These are phyloP conservation scores for Barnettozyma sucrosica DNA, from an alignment of 805 yeast genomes.

Conservation along the genomic window DNA sequence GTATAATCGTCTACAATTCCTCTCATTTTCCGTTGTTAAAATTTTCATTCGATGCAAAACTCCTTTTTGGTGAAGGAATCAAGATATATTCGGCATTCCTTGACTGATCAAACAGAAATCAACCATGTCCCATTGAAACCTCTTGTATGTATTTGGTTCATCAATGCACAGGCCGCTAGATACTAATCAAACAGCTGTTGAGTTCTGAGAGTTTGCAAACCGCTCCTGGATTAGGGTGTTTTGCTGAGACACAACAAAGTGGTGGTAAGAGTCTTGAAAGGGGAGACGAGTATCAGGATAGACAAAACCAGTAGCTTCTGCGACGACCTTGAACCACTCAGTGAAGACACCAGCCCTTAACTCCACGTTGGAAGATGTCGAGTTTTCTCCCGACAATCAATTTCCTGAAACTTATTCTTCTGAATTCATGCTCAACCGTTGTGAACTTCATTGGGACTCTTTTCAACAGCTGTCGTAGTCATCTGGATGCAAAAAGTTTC, in stretches of 20 bases:
- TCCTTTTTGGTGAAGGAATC: conserved; percentile 36
- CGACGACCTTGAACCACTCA: conserved; percentile 13
- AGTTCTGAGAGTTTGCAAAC: conserved; percentile 45
- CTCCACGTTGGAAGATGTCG: conserved; percentile 46
- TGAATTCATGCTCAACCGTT: conserved; percentile 38
- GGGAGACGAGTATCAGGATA: conserved; percentile 51
- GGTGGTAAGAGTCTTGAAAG: conserved; percentile 46
- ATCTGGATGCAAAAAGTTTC: conserved; percentile 47
- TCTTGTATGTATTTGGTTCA: conserved; percentile 43
- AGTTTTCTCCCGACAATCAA: conserved; percentile 43
- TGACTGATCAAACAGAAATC: conserved; percentile 46
- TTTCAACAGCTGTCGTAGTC: conserved; percentile 45
- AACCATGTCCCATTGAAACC: conserved; percentile 41
- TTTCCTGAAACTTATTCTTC: conserved; percentile 45
- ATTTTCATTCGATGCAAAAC: conserved; percentile 20
- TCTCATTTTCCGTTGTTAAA: neutral
- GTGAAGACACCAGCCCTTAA: conserved; percentile 50
- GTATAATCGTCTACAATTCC: neutral
- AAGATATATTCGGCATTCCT: conserved; percentile 37
- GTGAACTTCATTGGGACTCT: conserved; percentile 32
- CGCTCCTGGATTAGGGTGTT: conserved; percentile 50
- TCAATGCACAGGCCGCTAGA: conserved; percentile 41
- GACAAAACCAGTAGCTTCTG: conserved; percentile 28
- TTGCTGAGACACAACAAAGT: conserved; percentile 42
- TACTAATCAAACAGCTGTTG: conserved; percentile 39